Base-by-base conservation (phyloP, 164 flowering plant species). In the Warburgia ugandensis region DNA sequence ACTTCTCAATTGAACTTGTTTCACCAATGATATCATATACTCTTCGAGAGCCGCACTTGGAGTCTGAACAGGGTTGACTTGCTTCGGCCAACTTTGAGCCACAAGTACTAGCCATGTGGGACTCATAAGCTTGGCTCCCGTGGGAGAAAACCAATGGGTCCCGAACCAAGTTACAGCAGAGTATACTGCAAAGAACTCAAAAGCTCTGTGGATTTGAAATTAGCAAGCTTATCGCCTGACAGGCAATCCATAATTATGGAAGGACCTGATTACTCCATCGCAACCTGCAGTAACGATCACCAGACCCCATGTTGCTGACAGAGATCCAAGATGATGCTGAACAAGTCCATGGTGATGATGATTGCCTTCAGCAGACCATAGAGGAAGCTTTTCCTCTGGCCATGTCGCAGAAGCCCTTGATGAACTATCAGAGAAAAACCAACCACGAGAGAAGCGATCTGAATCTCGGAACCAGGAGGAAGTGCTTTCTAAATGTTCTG, bases 231-330 rank as follows among this genome's bases (percentile, higher is more conserved):
- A 65, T 31, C 68, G 64, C 62, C 73, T 63, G 31, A 73, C 39
- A 5, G 97, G 97, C 68, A 84, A 64, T 46, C 97, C 97, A 61
- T 76, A 84, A 65, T 86, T 90, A 52, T 80, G 97, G 64, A 74
- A 85, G 6, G 86, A 77, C 59, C 76, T 68, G 60, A 91, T 83
- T 23, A 28, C 60, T 13, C 98, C 96, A 67, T 88, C 86, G 57
- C 50, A 68, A 27, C 78, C 69, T 3, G 82, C 98, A 0, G 91
- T 75, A 23, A 86, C 94, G 36, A 92, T 81, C 30, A 82, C 94
- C 10, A 75, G 65, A 37, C 94, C 90, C 95, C 96, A 85, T 13
- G 81, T 50, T 1, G 72, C 64, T 0, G 80, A 59, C 17, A 48
- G 23, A 32, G 61, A 29, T 19, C 31, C 3, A 6, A 31, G 39